Base-by-base conservation (phyloP, 2,329 filamentous ascomycete genomes). In the Colletotrichum sp. region DNA sequence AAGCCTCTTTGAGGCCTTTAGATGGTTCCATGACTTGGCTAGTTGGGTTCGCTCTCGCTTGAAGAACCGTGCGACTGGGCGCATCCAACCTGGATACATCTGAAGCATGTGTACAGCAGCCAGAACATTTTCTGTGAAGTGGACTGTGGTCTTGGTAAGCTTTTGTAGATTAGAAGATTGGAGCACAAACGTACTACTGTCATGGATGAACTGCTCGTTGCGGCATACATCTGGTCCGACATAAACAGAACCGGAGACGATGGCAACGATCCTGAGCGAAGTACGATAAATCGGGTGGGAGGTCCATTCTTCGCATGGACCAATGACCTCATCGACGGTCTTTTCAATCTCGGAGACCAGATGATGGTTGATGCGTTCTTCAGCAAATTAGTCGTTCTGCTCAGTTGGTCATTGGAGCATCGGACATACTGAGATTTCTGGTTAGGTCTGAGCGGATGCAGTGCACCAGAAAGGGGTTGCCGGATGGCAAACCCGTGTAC, bases 191-290 rank as follows among this genome's bases (percentile, higher is more conserved):
- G 82, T 82, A 72, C 86, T 86, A 51, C 82, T 82, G 16, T 83
- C 80, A 33, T 86, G 80, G 6, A 87, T 76, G 76, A 86, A 87
- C 21, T 82, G 79, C 51, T 84, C 83, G 8, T 81, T 76, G n/a
- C 82, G 84, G 75, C 84, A 85, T 6, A 86, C 79, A 34, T 85
- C 83, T 2, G 83, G 75, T 18, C 86, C 86, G 21, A 87, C 80
- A 62, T 87, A 87, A n/a, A 87, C 79, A 15, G 83, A 79, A 6
- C 86, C 86, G 0, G 84, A 86, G 4, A 86, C 81, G 43, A 82
- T 82, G 66, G 84, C 84, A 5, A 88, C 84, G 27, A 87, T 83
- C 34, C 83, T 82, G 3, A 86, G 79, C 3, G 87, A 73, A 16
- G 79, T 81, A 16, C 78, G 73, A 76, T 84, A 81, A 58, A 85